These are phyloP conservation scores for Sphaerobolus stellatus DNA, from an alignment of 1,284 basidiomycete species.

Conservation along the genomic window DNA sequence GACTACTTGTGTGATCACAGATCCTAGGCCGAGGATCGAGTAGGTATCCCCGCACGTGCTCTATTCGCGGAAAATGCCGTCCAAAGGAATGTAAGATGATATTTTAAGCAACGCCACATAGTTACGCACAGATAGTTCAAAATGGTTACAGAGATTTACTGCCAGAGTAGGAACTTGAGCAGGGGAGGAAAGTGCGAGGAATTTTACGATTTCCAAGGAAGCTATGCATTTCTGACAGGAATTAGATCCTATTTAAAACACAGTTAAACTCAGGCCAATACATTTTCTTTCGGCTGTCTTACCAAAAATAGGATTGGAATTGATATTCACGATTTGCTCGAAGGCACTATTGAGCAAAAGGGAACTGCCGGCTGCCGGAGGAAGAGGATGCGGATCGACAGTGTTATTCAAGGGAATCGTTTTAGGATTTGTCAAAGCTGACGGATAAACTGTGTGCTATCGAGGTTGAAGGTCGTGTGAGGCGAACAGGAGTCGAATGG, in stretches of 20 bases:
- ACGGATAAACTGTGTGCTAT: slow-evolving; percentile 57
- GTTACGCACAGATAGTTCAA: slow-evolving; percentile 43
- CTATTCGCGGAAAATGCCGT: not conserved
- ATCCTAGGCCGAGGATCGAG: slow-evolving; percentile 50
- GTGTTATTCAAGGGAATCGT: slow-evolving; percentile 58
- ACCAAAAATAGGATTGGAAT: slow-evolving; percentile 46
- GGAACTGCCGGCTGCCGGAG: slow-evolving; percentile 47
- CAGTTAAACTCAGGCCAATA: not conserved
- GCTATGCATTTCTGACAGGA: slow-evolving; percentile 64
- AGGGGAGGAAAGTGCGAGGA: slow-evolving; percentile 64
- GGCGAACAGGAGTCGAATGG: slow-evolving; percentile 48
- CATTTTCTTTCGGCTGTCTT: not conserved
- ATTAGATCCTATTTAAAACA: slow-evolving; percentile 29
- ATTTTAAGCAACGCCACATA: not conserved
- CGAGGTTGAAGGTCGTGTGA: not conserved
- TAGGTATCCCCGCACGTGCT: slow-evolving; percentile 51
- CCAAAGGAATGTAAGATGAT: not conserved
- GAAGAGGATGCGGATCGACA: slow-evolving; percentile 63
- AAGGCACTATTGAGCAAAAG: slow-evolving; percentile 50
- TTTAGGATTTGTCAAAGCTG: slow-evolving; percentile 58
- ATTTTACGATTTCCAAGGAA: slow-evolving; percentile 62
- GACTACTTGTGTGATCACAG: slow-evolving; percentile 65
- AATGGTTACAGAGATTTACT: slow-evolving; percentile 60
- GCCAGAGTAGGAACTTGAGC: slow-evolving; percentile 58
- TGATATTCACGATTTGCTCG: slow-evolving; percentile 53